phyloP scores from a whole-genome alignment of 164 flowering plant species.

The Piper betle region DNA sequence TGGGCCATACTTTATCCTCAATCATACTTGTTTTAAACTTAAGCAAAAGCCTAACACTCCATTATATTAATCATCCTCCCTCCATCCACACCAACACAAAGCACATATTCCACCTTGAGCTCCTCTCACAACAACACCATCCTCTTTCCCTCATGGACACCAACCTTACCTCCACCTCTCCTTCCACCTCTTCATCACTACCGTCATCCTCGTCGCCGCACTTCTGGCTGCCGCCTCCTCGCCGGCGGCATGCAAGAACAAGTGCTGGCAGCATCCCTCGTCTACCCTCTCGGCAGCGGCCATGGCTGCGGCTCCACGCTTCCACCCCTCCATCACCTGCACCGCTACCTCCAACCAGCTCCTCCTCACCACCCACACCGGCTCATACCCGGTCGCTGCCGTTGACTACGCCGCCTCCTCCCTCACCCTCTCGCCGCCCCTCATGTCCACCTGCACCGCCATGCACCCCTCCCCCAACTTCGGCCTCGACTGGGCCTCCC shows the following conservation, averaged over 20 bases:
- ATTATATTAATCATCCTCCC: too few relatives aligned
- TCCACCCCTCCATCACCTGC: constrained; percentile 33
- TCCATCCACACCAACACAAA: too few relatives aligned
- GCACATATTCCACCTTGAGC: neutral
- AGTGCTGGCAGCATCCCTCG: constrained; percentile 32
- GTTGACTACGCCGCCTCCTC: constrained; percentile 31
- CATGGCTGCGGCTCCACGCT: constrained; percentile 46
- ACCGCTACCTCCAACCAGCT: constrained; percentile 20
- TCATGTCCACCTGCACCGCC: constrained; percentile 40
- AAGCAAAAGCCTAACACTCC: too few relatives aligned
- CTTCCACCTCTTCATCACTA: neutral
- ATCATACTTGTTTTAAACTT: too few relatives aligned
- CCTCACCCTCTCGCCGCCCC: constrained; percentile 29
- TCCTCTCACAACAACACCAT: neutral
- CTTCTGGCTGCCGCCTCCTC: neutral
- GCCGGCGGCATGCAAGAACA: constrained; percentile 10
- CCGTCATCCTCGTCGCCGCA: neutral
- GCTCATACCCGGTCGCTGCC: constrained; percentile 35
- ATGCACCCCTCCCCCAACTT: constrained; percentile 33
- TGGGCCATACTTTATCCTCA: too few relatives aligned
- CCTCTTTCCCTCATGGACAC: constrained; percentile 1
- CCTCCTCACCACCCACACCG: constrained; percentile 39
- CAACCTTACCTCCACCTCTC: neutral
- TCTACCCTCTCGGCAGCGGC: constrained; percentile 39
- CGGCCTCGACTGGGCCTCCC: constrained; percentile 48